A percentile compares a stretch with the other conserved stretches of the same genome.
Conservation (phyloP, 306 rosid genomes). For the Heteromeles arbutifolia region DNA sequence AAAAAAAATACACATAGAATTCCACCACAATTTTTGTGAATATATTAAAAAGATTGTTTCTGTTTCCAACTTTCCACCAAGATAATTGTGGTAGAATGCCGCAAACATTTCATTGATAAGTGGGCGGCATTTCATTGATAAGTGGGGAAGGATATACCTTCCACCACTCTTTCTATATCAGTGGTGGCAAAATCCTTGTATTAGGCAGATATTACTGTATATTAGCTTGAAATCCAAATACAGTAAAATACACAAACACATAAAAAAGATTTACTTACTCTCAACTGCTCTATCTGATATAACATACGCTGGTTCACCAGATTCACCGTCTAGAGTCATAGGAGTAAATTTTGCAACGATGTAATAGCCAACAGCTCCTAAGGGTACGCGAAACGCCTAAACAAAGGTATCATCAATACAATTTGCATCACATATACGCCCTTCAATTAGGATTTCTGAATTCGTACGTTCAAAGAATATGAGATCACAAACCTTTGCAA, state of each 20-base stretch:
- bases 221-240: not conserved
- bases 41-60: not conserved
- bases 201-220: not conserved
- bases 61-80: not conserved
- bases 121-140: not conserved
- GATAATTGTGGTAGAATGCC: not conserved
- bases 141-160: not conserved
- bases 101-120: not conserved
- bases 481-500: slow-evolving; percentile 50
- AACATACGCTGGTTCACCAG: slow-evolving; percentile 73
- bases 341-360: slow-evolving; percentile 82
- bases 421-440: slow-evolving; percentile 2
- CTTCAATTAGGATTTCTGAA: not conserved
- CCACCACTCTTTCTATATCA: not conserved
- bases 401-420: slow-evolving; percentile 19
- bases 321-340: slow-evolving; percentile 78
- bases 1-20: not conserved
- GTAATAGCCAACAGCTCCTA: slow-evolving; percentile 90
- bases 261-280: slow-evolving; percentile 49
- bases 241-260: not conserved
- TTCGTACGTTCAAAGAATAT: not conserved
- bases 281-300: slow-evolving; percentile 77
- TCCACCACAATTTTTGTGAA: not conserved
- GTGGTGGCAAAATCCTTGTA: not conserved
- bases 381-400: slow-evolving; percentile 91